These are phyloP conservation scores for Chloropicon primus DNA, from an alignment of 139 green algal species.

Conservation along the genomic window DNA sequence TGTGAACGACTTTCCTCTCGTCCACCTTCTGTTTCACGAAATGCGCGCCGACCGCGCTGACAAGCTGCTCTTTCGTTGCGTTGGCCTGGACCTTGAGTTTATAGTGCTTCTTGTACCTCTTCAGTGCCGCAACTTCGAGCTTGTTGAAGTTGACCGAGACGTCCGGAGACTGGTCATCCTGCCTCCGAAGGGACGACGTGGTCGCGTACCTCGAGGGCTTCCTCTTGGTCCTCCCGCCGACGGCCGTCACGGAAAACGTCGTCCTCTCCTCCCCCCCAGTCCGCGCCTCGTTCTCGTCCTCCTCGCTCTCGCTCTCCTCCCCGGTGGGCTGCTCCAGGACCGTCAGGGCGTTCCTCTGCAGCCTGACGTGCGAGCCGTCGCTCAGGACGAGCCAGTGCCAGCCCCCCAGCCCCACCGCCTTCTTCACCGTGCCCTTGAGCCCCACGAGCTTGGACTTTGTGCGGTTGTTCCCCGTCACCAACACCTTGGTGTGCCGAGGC, in stretches of 20 bases:
- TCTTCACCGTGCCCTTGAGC: constrained; percentile 33
- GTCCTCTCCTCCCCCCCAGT: neutral
- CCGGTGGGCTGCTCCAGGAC: constrained; percentile 37
- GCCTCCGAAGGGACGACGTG: neutral
- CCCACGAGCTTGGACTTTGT: constrained; percentile 29
- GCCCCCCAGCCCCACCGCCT: constrained; percentile 49
- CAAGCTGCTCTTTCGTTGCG: constrained; percentile 17
- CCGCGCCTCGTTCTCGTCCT: neutral
- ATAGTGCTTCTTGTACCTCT: constrained; percentile 15
- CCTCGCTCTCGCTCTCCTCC: constrained; percentile 18
- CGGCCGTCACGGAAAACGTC: neutral
- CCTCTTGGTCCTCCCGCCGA: neutral
- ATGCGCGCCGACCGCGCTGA: constrained; percentile 10
- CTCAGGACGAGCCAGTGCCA: constrained; percentile 55
- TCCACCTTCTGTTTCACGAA: constrained; percentile 11
- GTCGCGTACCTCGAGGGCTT: neutral
- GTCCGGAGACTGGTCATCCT: neutral
- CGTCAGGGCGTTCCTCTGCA: constrained; percentile 58
- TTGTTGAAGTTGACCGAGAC: neutral
- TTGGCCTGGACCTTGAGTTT: constrained; percentile 10
- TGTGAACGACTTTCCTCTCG: neutral
- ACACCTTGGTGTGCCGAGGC: constrained; percentile 24
- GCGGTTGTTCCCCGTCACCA: constrained; percentile 35
- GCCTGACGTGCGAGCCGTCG: constrained; percentile 48
- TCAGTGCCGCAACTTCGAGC: constrained; percentile 3